Conservation (phyloP, 768 basidiomycete species). For the Mycena polygramma region DNA sequence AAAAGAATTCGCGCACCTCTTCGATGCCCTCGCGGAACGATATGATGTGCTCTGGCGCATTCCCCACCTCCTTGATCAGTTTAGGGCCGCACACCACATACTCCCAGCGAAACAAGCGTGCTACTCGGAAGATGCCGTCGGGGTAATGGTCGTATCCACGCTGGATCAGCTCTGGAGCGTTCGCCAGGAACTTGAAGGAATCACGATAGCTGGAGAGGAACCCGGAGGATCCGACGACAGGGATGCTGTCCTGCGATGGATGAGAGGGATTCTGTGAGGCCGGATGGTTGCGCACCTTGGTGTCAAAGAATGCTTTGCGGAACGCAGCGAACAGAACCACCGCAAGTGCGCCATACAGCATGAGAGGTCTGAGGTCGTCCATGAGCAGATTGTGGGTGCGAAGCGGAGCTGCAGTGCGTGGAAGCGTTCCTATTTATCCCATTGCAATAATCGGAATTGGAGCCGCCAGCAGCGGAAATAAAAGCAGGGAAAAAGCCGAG, state of each 20-base stretch:
- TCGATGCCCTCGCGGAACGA: conserved; percentile 51
- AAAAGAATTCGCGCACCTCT: conserved; percentile 44
- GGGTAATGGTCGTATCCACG: conserved; percentile 25
- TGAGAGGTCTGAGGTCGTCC: conserved; percentile 4
- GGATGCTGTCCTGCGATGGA: no score
- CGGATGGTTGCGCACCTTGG: no score
- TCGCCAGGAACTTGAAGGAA: conserved; percentile 12
- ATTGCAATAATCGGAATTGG: no score
- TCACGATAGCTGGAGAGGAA: conserved; percentile 26
- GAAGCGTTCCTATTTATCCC: no score
- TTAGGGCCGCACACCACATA: conserved; percentile 51
- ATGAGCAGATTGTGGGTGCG: neutral
- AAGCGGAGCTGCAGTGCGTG: no score
- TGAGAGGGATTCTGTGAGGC: no score
- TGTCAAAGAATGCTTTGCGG: neutral
- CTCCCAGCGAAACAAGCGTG: conserved; percentile 49
- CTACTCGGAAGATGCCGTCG: conserved; percentile 25
- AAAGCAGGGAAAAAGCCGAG: no score
- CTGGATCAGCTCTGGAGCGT: conserved; percentile 20
- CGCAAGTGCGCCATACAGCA: conserved; percentile 16
- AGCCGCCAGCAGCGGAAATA: no score
- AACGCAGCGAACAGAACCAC: neutral
- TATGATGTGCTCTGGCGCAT: conserved; percentile 52
- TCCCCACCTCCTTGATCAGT: conserved; percentile 56
- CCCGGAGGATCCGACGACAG: conserved; percentile 21